A percentile compares a stretch with the other conserved stretches of the same genome.
These are phyloP conservation scores for Lipomyces chichibuensis DNA, from an alignment of 805 yeast genomes.

Conservation along the genomic window DNA sequence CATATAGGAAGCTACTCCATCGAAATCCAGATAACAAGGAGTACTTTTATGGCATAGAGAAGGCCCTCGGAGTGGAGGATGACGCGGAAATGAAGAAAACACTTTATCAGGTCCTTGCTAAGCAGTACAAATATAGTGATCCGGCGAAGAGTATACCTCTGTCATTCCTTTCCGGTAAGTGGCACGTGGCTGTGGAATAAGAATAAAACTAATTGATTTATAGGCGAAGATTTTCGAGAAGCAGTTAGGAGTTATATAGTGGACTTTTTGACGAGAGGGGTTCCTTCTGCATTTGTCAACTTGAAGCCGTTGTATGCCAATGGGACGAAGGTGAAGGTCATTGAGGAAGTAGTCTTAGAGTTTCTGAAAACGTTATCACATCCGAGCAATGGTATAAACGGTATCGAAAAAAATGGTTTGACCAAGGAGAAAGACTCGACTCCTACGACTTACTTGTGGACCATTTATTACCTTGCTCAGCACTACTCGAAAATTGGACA, in stretches of 20 bases:
- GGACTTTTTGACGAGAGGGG: conserved; percentile 71
- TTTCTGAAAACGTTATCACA: conserved; percentile 42
- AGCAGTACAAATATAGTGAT: conserved; percentile 77
- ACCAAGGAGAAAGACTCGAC: conserved; percentile 36
- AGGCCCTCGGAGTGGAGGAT: conserved; percentile 60
- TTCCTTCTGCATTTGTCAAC: conserved; percentile 86
- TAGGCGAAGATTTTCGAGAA: conserved; percentile 53
- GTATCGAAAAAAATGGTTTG: conserved; percentile 30
- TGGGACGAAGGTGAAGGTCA: conserved; percentile 46
- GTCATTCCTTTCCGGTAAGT: conserved; percentile 54
- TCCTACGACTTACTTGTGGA: conserved; percentile 60
- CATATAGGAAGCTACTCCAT: conserved; percentile 69
- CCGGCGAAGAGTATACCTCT: conserved; percentile 79
- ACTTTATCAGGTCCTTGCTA: conserved; percentile 65
- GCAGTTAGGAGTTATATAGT: conserved; percentile 60
- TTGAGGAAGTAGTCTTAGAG: conserved; percentile 59
- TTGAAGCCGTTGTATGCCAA: conserved; percentile 76
- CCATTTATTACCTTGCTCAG: conserved; percentile 74
- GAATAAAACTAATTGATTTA: neutral
- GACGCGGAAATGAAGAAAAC: conserved; percentile 51
- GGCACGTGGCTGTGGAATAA: neutral
- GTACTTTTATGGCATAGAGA: conserved; percentile 70
- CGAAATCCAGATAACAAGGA: conserved; percentile 80
- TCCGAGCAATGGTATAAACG: conserved; percentile 22
- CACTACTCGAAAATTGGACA: conserved; percentile 65